Base-by-base conservation (phyloP, 2,329 filamentous ascomycete species). In the Fusarium torreyae region DNA sequence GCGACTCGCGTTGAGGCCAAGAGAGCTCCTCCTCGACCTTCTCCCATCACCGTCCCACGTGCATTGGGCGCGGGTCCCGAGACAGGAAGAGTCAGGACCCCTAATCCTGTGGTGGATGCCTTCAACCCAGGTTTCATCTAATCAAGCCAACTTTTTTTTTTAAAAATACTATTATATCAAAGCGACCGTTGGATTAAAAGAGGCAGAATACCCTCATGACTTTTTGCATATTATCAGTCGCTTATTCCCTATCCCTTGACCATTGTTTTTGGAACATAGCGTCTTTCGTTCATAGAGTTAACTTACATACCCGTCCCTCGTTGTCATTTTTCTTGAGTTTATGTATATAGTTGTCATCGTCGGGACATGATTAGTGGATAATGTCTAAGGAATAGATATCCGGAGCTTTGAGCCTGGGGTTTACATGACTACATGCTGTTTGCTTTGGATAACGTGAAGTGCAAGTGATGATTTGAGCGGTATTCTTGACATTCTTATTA, bases 21-120 rank as follows among this genome's bases (percentile, higher is more conserved):
- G 51, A 78, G 66, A 51, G 79, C 76, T 7, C 78, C 78, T 7
- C 78, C 79, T 22, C 66, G 77, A 15, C 77, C 77, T 5, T 61
- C 66, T 20, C 75, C 77, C 5, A 69, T 77, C 8, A 76, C 76
- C 7, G 55, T 79, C 13, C 71, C 78, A 3, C 70, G 74, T 4
- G 72, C 75, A 8, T 39, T 48, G 7, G 63, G 28, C 24, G 18
- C 49, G 1, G 48, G 63, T 18, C 8, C 62, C 18, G 63, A 72
- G 11, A 17, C 54, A 5, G 58, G 50, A 7, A 66, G 53, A 42
- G 45, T 49, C 7, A 66, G 60, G 43, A 75, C 71, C 20, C 69
- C 70, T 4, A 72, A 67, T 17, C 63, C 66, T 3, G 70, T 69
- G 38, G 73, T 74, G 22, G 71, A 75, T 57, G 63, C 57, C 15